Conservation (phyloP, 345 rosid genomes). For the Excoecaria agallocha region DNA sequence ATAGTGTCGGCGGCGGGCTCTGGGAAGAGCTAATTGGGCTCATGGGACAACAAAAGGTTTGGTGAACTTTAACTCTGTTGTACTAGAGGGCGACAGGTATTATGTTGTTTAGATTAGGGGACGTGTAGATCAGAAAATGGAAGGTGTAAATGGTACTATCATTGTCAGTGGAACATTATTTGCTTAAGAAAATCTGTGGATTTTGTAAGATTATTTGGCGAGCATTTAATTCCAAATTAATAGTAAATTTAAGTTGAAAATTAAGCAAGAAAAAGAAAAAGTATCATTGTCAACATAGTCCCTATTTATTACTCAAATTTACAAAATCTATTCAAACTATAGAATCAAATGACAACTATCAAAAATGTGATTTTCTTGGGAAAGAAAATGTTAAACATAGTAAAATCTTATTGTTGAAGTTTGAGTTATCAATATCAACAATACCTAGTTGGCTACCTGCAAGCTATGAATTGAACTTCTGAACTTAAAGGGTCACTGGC, state of each 20-base stretch:
- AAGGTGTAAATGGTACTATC: neutral
- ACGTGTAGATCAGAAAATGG: neutral
- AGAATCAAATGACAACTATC: no score
- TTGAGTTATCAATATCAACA: no score
- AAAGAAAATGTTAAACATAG: no score
- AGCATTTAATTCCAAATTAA: neutral
- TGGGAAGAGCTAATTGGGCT: constrained; percentile 78
- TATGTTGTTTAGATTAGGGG: neutral
- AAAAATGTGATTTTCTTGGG: no score
- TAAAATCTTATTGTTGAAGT: no score
- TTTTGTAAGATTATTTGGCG: neutral
- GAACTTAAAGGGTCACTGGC: neutral
- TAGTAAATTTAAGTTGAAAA: neutral
- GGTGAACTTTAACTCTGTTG: constrained; percentile 25
- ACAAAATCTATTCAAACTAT: no score
- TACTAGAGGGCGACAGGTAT: neutral
- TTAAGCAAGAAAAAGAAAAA: neutral
- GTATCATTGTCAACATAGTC: neutral
- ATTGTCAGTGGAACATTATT: no score
- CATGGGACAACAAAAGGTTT: constrained; percentile 56
- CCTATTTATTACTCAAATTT: neutral
- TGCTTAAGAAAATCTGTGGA: neutral
- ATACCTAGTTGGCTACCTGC: neutral
- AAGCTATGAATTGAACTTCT: neutral
- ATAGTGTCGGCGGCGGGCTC: constrained; percentile 45